A percentile compares a stretch with the other conserved stretches of the same genome.
Conservation (phyloP, 2,329 filamentous ascomycete species). For the Chalara sp. region DNA sequence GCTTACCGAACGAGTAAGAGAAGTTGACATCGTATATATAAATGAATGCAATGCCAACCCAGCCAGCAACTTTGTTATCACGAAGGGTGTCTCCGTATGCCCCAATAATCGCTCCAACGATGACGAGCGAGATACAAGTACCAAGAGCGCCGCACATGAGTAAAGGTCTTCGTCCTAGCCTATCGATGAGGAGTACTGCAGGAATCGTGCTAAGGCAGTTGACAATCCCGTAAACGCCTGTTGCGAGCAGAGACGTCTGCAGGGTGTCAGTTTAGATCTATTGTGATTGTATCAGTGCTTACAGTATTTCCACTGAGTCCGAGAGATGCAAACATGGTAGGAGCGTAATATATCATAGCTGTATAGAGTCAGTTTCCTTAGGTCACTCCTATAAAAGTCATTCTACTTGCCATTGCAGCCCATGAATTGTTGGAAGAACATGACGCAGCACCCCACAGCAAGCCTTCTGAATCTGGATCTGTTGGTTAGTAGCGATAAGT, state of each 20-base stretch:
- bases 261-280: too few species aligned
- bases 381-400: too few species aligned
- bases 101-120: slow-evolving; percentile 47
- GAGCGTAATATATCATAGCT: slow-evolving; percentile 33
- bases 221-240: slow-evolving; percentile 50
- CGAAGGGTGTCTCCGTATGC: slow-evolving; percentile 39
- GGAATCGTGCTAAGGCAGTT: slow-evolving; percentile 40
- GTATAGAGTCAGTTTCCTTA: too few species aligned
- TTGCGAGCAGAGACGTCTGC: slow-evolving; percentile 41
- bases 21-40: slow-evolving; percentile 44
- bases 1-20: slow-evolving; percentile 15
- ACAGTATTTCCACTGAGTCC: slow-evolving; percentile 35
- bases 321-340: slow-evolving; percentile 39
- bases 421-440: slow-evolving; percentile 29
- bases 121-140: slow-evolving; percentile 46
- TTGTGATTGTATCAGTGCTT: too few species aligned
- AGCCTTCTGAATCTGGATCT: slow-evolving; percentile 14
- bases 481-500: slow-evolving; percentile 13
- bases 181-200: slow-evolving; percentile 26
- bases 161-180: slow-evolving; percentile 28
- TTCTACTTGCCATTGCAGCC: slow-evolving; percentile 10
- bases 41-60: slow-evolving; percentile 52
- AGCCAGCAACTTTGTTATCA: slow-evolving; percentile 43
- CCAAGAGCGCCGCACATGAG: slow-evolving; percentile 40
- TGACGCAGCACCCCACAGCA: slow-evolving; percentile 15